A percentile compares a stretch with the other conserved stretches of the same genome.
Conservation (phyloP, 208 protist genomes). For the Perkinsela sp. region DNA sequence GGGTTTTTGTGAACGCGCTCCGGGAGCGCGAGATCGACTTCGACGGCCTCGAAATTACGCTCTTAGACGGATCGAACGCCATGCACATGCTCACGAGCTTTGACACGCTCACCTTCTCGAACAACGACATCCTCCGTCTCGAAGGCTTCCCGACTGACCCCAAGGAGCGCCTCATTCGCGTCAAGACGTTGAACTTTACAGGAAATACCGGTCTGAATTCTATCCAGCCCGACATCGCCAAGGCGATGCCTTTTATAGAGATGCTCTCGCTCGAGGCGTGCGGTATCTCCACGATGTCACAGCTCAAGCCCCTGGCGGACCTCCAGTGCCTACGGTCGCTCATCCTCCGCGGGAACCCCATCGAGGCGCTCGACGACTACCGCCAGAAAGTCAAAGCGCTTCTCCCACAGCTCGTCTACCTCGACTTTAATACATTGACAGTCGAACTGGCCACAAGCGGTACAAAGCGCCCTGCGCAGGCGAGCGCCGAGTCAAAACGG, state of each 20-base stretch:
- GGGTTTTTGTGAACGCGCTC: background rate
- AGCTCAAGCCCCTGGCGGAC: background rate
- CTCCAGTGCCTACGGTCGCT: background rate
- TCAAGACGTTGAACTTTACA: background rate
- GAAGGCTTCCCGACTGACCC: background rate
- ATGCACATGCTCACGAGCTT: background rate
- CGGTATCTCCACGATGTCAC: background rate
- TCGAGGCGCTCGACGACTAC: background rate
- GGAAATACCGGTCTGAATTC: background rate
- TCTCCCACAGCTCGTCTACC: background rate
- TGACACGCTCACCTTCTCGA: background rate
- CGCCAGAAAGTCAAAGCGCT: background rate
- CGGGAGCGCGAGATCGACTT: background rate
- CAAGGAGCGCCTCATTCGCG: background rate
- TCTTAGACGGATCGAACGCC: background rate
- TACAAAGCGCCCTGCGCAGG: background rate
- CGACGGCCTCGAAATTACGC: background rate
- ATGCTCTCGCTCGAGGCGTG: background rate
- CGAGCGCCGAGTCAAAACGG: background rate
- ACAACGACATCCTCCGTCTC: background rate
- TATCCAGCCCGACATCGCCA: background rate
- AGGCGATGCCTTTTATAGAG: background rate
- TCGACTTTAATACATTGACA: background rate
- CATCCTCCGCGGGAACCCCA: background rate
- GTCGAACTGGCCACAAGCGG: background rate